Evolutionary conservation across 257 asterid species (phyloP).

Genomic region (Nicotiana benthamiana): DNA sequence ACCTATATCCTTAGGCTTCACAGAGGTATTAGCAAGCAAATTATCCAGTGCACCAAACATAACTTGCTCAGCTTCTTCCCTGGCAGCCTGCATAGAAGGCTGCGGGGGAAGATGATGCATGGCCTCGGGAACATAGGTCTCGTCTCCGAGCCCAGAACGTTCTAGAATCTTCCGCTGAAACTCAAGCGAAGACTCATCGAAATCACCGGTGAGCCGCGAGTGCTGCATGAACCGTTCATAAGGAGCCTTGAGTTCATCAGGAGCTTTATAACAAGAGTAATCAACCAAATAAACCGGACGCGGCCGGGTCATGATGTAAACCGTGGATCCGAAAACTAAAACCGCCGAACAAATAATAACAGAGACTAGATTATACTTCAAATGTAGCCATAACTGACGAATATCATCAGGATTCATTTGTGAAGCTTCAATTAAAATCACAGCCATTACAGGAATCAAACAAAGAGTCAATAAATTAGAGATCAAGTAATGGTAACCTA

Average conservation of each 20-base stretch:
- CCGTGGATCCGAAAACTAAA: slow-evolving; percentile 67
- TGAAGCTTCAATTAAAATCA: slow-evolving; percentile 47
- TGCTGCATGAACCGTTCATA: slow-evolving; percentile 42
- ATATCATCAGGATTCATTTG: slow-evolving; percentile 66
- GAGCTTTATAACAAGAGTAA: slow-evolving; percentile 57
- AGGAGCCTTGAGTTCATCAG: slow-evolving; percentile 44
- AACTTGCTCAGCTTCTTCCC: slow-evolving; percentile 74
- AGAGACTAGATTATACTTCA: slow-evolving; percentile 59
- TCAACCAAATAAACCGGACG: slow-evolving; percentile 64
- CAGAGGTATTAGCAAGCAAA: slow-evolving; percentile 41
- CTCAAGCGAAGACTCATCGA: slow-evolving; percentile 59
- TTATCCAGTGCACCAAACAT: slow-evolving; percentile 63
- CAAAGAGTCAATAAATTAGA: slow-evolving; percentile 60
- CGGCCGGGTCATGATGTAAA: slow-evolving; percentile 63
- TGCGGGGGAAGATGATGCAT: slow-evolving; percentile 62
- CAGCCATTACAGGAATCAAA: slow-evolving; percentile 50
- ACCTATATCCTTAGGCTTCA: slow-evolving; percentile 65
- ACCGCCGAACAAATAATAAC: slow-evolving; percentile 51
- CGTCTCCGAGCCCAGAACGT: slow-evolving; percentile 71
- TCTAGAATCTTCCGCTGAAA: slow-evolving; percentile 72
- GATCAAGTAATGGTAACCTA: slow-evolving; percentile 84
- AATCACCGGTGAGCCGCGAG: slow-evolving; percentile 48
- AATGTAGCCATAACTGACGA: slow-evolving; percentile 56
- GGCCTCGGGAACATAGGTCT: slow-evolving; percentile 65
- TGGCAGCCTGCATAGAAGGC: slow-evolving; percentile 69